Evolutionary conservation across 768 basidiomycete species (phyloP).

Genomic region (Mrakia blollopis): DNA sequence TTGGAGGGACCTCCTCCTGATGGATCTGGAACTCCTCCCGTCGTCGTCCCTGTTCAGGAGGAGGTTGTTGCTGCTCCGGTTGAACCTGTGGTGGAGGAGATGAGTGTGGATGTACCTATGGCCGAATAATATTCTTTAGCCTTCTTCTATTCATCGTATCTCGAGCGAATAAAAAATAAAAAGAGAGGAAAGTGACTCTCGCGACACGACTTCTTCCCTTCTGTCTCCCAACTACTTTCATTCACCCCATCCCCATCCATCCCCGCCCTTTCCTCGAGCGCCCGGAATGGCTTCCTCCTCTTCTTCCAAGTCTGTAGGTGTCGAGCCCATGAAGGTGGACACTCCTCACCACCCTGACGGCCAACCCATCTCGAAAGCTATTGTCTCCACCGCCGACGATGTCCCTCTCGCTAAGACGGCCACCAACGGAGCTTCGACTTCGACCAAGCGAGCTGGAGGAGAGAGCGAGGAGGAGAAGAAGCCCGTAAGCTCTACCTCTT

Average conservation of each 20-base stretch:
- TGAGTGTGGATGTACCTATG: neutral
- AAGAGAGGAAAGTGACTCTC: neutral
- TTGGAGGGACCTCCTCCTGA: neutral
- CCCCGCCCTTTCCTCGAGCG: too few relatives aligned
- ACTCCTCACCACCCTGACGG: neutral
- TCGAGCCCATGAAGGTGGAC: conserved; percentile 24
- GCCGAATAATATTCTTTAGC: neutral
- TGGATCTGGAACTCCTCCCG: neutral
- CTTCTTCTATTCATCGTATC: neutral
- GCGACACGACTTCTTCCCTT: neutral
- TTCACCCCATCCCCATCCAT: neutral
- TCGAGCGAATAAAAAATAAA: neutral
- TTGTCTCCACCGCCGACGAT: conserved; percentile 8
- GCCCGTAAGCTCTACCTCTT: neutral
- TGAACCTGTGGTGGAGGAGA: neutral
- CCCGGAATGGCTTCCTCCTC: too few relatives aligned
- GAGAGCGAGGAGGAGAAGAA: conserved; percentile 18
- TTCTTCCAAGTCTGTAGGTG: neutral
- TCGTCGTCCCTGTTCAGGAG: too few relatives aligned
- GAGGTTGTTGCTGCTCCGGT: neutral
- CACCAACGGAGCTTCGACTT: neutral
- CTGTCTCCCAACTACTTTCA: too few relatives aligned
- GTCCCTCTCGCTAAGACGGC: neutral
- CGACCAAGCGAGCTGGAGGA: conserved; percentile 3
- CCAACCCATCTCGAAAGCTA: conserved; percentile 14